phyloP scores from a whole-genome alignment of 495 filamentous ascomycete species.

The Hypoxylon fragiforme region DNA sequence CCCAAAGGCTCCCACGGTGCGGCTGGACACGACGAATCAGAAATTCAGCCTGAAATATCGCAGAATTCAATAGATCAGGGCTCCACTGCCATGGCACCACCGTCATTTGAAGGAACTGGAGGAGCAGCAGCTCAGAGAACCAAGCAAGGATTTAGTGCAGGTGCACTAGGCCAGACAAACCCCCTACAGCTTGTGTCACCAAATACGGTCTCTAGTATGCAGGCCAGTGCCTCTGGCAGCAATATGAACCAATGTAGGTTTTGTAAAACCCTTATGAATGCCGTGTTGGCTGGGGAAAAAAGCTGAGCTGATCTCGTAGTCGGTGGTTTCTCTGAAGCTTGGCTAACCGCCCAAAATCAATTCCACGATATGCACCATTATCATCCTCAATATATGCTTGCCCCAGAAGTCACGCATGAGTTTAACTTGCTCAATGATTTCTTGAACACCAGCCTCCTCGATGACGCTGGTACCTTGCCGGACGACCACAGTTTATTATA shows the following conservation, averaged over 20 bases:
- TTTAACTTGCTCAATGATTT: slow-evolving; percentile 97
- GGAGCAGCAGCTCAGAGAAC: slow-evolving; percentile 40
- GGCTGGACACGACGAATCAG: slow-evolving; percentile 42
- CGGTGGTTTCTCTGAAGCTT: slow-evolving; percentile 56
- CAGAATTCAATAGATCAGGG: slow-evolving; percentile 47
- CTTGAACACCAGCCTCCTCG: slow-evolving; percentile 81
- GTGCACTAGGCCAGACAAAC: slow-evolving; percentile 46
- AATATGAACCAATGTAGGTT: slow-evolving; percentile 78
- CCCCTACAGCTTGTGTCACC: slow-evolving; percentile 61
- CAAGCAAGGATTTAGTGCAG: slow-evolving; percentile 47
- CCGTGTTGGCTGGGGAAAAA: slow-evolving; percentile 33
- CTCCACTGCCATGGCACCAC: slow-evolving; percentile 45
- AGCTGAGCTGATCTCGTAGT: slow-evolving; percentile 50
- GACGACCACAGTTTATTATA: slow-evolving; percentile 56
- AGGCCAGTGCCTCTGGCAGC: slow-evolving; percentile 56
- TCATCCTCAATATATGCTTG: slow-evolving; percentile 94
- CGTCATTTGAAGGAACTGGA: slow-evolving; percentile 47
- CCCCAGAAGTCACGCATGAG: slow-evolving; percentile 91
- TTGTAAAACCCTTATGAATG: slow-evolving; percentile 37
- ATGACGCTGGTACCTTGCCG: slow-evolving; percentile 69
- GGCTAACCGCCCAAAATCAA: slow-evolving; percentile 68
- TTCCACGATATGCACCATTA: slow-evolving; percentile 94
- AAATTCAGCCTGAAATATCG: slow-evolving; percentile 44
- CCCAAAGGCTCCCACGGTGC: slow-evolving; percentile 68
- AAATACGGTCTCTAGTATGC: slow-evolving; percentile 55